Conservation (phyloP, 2,329 filamentous ascomycete species). For the Claviceps purpurea region DNA sequence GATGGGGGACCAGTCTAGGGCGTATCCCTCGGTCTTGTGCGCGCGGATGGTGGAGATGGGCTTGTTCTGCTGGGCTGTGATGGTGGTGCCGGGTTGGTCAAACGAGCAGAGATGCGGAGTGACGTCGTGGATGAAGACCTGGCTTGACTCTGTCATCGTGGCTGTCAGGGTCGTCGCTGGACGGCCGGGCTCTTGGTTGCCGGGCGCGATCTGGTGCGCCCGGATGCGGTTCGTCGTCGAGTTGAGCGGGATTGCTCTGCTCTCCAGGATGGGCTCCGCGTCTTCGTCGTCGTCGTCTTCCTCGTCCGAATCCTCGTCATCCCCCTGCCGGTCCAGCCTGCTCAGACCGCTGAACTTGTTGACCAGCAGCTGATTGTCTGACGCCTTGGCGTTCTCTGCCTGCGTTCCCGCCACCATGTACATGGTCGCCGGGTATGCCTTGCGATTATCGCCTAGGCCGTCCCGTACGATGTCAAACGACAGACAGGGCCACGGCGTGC, state of each 20-base stretch:
- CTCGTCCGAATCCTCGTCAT: slow-evolving; percentile 47
- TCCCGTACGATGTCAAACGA: slow-evolving; percentile 90
- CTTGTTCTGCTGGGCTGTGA: slow-evolving; percentile 76
- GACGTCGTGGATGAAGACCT: slow-evolving; percentile 88
- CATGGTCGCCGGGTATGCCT: slow-evolving; percentile 86
- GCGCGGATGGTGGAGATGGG: slow-evolving; percentile 76
- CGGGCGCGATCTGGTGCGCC: slow-evolving; percentile 65
- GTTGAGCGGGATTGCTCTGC: slow-evolving; percentile 70
- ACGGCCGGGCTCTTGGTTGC: slow-evolving; percentile 55
- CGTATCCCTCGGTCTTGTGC: slow-evolving; percentile 90
- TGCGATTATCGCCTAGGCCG: slow-evolving; percentile 74
- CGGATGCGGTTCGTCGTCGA: slow-evolving; percentile 93
- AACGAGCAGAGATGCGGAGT: slow-evolving; percentile 81
- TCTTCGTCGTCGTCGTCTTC: slow-evolving; percentile 64
- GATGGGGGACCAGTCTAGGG: slow-evolving; percentile 82
- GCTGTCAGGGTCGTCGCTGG: slow-evolving; percentile 77
- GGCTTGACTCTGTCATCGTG: slow-evolving; percentile 78
- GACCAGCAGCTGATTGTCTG: slow-evolving; percentile 88
- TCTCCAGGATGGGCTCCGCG: slow-evolving; percentile 84
- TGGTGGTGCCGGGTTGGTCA: slow-evolving; percentile 70
- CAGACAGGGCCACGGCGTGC: slow-evolving; percentile 90
- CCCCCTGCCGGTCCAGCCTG: slow-evolving; percentile 65
- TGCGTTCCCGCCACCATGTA: slow-evolving; percentile 94
- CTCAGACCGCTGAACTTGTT: slow-evolving; percentile 92
- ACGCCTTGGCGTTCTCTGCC: slow-evolving; percentile 58